Evolutionary conservation across 2,329 filamentous ascomycete species (phyloP), one percentile per base, ranked within the genome.

Genomic region (Aspergillus ruber): DNA sequence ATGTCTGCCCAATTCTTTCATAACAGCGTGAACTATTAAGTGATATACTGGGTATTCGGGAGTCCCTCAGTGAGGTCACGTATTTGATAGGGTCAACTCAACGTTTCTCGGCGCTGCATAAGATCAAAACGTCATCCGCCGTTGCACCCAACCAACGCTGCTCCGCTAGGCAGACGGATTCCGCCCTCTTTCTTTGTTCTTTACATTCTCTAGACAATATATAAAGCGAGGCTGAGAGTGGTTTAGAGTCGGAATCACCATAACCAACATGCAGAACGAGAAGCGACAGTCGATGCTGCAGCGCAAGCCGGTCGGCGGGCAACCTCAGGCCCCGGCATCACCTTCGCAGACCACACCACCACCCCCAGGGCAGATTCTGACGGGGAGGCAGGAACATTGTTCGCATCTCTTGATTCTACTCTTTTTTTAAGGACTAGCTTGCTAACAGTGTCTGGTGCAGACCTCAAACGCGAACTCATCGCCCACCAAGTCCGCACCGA

Each of bases 311-410:
- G 53, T 48, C 41, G 51, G 50, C 45, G 42, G 50, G 43, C 47
- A 53, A 43, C 43, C 45, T 43, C 25, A 29, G 25, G 25, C 3
- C 25, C 25, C 9, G 10, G 25, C 25, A 29, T 10, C 25, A 29
- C 25, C 25, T 29, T 29, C 25, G 9, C 25, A 29, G 25, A 39
- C 45, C 25, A 49, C 35, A 35, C 71, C 47, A 74, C 76, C 43
- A 10, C 76, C 75, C n/a, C 72, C 75, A 29, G 78, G 78, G 18
- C 79, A 80, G 43, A 72, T 84, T 54, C 73, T 98, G 64, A 95
- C 90, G 0, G 93, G 93, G 57, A 97, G 96, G 73, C 91, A 98
- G 78, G 93, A 98, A 69, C 93, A 98, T 68, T 98, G 90, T 95
- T 68, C 60, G 84, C 50, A 10, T 17, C 36, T 39, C 50, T 23